A percentile compares a stretch with the other conserved stretches of the same genome.
Evolutionary conservation across 306 rosid genomes (phyloP).

Genomic region (Sindora glabra): DNA sequence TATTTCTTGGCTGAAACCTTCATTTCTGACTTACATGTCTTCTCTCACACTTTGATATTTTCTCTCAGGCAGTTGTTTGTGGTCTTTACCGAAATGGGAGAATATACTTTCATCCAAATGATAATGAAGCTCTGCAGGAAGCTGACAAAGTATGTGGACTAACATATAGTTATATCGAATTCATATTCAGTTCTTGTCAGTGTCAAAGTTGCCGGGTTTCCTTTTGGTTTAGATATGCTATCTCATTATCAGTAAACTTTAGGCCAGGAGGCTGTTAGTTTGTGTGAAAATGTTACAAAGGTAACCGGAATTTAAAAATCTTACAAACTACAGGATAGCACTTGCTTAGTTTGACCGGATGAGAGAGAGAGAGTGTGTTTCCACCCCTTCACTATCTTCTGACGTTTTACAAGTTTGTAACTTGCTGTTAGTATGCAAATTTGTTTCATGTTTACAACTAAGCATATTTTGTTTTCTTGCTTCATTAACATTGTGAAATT

Average conservation of each 20-base stretch:
- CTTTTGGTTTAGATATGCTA: neutral
- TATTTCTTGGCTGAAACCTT: slow-evolving; percentile 5
- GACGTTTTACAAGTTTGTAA: too few relatives aligned
- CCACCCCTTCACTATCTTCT: too few relatives aligned
- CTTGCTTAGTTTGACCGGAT: too few relatives aligned
- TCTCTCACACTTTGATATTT: slow-evolving; percentile 12
- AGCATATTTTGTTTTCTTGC: too few relatives aligned
- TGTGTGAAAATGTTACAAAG: too few relatives aligned
- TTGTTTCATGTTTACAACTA: too few relatives aligned
- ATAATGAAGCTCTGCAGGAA: slow-evolving; percentile 61
- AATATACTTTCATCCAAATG: slow-evolving; percentile 82
- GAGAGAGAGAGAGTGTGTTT: too few relatives aligned
- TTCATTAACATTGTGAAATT: neutral
- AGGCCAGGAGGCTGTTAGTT: too few relatives aligned
- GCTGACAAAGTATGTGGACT: slow-evolving; percentile 73
- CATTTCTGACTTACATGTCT: neutral
- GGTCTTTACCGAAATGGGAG: slow-evolving; percentile 81
- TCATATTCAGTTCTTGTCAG: neutral
- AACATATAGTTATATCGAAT: neutral
- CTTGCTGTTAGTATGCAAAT: too few relatives aligned
- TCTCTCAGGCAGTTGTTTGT: slow-evolving; percentile 77
- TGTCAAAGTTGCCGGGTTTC: neutral
- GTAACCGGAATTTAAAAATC: too few relatives aligned
- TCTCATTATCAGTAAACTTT: too few relatives aligned
- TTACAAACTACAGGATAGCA: too few relatives aligned